A percentile compares a stretch with the other conserved stretches of the same genome.
Evolutionary conservation across 78 protist genomes (phyloP).

Genomic region (Tieghemostelium lacteum): DNA sequence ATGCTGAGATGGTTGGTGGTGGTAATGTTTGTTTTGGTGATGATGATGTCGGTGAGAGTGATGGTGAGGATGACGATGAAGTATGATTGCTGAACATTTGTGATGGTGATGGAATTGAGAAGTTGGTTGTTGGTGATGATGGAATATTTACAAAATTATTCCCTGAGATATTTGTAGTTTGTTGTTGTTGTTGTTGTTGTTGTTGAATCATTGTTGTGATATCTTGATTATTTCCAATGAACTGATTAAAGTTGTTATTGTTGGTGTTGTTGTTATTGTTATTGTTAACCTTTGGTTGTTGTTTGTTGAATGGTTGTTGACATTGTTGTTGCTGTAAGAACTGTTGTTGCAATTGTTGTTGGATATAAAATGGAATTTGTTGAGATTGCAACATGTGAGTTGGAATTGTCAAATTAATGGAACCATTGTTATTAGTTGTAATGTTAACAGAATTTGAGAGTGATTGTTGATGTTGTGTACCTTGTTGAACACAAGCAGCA

Average conservation of each 20-base stretch:
- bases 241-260: background rate
- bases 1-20: too few relatives aligned
- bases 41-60: too few relatives aligned
- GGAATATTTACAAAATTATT: background rate
- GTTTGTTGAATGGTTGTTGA: background rate
- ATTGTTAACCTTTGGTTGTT: too few relatives aligned
- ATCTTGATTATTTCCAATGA: background rate
- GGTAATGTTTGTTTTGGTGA: too few relatives aligned
- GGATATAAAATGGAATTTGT: background rate
- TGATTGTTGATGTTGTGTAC: background rate
- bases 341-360: background rate
- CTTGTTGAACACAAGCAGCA: background rate
- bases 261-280: background rate
- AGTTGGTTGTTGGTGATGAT: too few relatives aligned
- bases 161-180: background rate
- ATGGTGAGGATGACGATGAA: too few relatives aligned
- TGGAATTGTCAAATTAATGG: too few relatives aligned
- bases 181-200: slow-evolving; percentile 10
- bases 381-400: too few relatives aligned
- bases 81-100: too few relatives aligned
- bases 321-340: background rate
- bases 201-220: background rate
- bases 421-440: too few relatives aligned
- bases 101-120: too few relatives aligned
- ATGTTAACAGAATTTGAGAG: background rate